Evolutionary conservation across 1,284 basidiomycete genomes (phyloP), one percentile per base, ranked within the genome.

Genomic region (Rhodotorula sp.): DNA sequence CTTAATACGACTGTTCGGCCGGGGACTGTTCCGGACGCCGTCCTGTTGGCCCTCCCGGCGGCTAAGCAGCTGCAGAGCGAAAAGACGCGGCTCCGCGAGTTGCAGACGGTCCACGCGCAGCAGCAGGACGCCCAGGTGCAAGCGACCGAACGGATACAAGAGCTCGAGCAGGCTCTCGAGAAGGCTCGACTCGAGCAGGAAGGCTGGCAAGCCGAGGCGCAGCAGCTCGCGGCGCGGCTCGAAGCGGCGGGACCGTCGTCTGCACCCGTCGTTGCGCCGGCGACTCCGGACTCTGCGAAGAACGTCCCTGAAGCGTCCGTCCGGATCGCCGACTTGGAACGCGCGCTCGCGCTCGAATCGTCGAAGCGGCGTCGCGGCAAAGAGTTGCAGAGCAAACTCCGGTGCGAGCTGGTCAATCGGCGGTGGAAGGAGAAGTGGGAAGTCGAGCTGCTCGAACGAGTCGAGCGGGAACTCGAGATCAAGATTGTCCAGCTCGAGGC

Each of bases 161-260:
- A 58, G 31, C 66, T 75, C 51, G 71, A 69, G 46, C 63, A 60
- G 12, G 63, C 29, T 46, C 49, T 60, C 7, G 59, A 57, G 34
- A 49, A 31, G 51, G 54, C 47, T 18, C 20, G 34, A 21, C 39
- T 59, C 4, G 75, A 76, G 20, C 63, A 64, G 12, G 75, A 76
- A 51, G 75, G 75, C 18, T 76, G 75, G 75, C 68, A 76, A 51
- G 72, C 72, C 12, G 75, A 76, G 64, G 72, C 72, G 14, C 56
- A 54, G n/a, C 43, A 70, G 16, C 58, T 76, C 15, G 49, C 39
- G 0, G 56, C 52, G 1, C 72, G 73, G 48, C 72, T 76, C 43
- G 61, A 59, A 26, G 16, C n/a, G 2, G 58, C 48, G 10, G 21
- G 34, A 20, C 15, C 21, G 12, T 16, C 34, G n/a, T 16, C 61